These are phyloP conservation scores for Coprinellus micaceus DNA, from an alignment of 768 basidiomycete genomes.

Conservation along the genomic window DNA sequence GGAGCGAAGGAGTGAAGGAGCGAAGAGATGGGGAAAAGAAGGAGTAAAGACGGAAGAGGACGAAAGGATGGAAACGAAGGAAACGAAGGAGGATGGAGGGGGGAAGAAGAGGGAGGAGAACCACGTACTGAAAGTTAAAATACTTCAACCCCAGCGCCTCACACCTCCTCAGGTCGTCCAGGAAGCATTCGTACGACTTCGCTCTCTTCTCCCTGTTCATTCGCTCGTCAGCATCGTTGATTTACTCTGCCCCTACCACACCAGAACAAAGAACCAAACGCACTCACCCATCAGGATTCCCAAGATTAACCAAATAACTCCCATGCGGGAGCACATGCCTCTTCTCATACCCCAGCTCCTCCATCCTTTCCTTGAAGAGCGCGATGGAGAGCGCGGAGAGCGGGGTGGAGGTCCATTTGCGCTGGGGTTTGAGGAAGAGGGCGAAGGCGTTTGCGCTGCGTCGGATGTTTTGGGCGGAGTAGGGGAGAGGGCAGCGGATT, in stretches of 20 bases:
- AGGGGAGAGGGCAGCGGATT: constrained; percentile 42
- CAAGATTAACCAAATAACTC: constrained; percentile 82
- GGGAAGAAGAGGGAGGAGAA: not conserved
- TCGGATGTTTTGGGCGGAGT: not conserved
- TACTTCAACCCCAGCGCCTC: constrained; percentile 67
- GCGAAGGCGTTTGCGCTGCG: not conserved
- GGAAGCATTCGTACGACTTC: constrained; percentile 74
- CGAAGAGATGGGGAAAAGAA: too few relatives aligned
- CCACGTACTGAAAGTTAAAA: constrained; percentile 85
- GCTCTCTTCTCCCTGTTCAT: constrained; percentile 55
- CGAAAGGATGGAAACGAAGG: not conserved
- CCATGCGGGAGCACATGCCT: constrained; percentile 77
- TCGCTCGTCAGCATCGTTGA: not conserved
- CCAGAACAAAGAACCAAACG: not conserved
- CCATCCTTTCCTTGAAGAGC: constrained; percentile 39
- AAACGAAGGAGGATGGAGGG: not conserved
- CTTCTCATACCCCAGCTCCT: constrained; percentile 55
- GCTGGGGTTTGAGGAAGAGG: constrained; percentile 63
- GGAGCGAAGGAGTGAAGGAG: too few relatives aligned
- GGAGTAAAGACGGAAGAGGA: not conserved
- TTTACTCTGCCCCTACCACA: not conserved
- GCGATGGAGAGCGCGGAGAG: constrained; percentile 49
- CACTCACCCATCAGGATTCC: constrained; percentile 70
- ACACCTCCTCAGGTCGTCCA: constrained; percentile 78
- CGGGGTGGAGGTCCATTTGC: constrained; percentile 71